Conservation (phyloP, 2,329 filamentous ascomycete species). For the Ophiostoma sp. region DNA sequence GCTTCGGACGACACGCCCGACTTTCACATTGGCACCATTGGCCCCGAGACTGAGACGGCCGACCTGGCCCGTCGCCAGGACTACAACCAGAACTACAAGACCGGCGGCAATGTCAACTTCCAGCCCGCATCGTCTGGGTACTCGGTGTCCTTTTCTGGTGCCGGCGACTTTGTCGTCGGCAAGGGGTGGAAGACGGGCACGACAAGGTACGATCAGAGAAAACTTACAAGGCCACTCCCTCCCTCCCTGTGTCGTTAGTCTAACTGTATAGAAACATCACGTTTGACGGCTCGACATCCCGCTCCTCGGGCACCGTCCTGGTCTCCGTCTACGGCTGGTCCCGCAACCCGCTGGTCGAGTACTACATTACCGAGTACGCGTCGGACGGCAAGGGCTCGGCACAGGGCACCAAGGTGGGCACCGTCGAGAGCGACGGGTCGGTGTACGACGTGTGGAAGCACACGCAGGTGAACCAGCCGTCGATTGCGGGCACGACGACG, state of each 20-base stretch:
- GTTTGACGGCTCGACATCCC: conserved; percentile 30
- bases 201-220: conserved; percentile 28
- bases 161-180: conserved; percentile 52
- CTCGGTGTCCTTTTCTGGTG: conserved; percentile 41
- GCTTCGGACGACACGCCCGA: conserved; percentile 29
- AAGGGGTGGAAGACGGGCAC: conserved; percentile 55
- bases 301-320: conserved; percentile 32
- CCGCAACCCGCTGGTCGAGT: conserved; percentile 37
- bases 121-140: conserved; percentile 34
- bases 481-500: conserved; percentile 44
- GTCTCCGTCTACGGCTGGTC: conserved; percentile 39
- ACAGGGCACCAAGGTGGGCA: conserved; percentile 34
- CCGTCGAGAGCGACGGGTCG: conserved; percentile 34
- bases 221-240: too few species aligned
- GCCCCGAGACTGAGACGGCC: conserved; percentile 23
- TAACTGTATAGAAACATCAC: conserved; percentile 30
- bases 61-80: conserved; percentile 33
- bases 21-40: conserved; percentile 31
- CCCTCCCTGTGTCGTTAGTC: background rate
- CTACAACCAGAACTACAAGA: conserved; percentile 42
- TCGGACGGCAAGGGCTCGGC: conserved; percentile 32
- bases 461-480: conserved; percentile 40
- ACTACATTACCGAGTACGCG: conserved; percentile 38
- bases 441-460: conserved; percentile 36
- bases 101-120: conserved; percentile 36